phyloP scores from a whole-genome alignment of 2,329 filamentous ascomycete species.

The Eutypella sp. region DNA sequence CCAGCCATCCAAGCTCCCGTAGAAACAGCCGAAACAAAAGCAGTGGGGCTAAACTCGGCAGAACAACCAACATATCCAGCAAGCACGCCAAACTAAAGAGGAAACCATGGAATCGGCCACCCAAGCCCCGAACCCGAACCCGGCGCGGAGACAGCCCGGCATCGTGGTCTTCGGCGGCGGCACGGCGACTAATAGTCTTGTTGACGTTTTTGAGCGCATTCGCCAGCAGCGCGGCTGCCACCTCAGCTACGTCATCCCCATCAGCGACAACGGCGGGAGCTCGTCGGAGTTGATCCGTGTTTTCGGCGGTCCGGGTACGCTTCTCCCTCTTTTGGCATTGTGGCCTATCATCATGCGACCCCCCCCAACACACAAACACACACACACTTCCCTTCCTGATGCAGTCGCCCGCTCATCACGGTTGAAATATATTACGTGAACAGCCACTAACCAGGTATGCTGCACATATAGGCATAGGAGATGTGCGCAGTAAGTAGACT shows the following conservation, averaged over 20 bases:
- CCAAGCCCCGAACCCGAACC: slow-evolving; percentile 3
- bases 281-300: slow-evolving; percentile 91
- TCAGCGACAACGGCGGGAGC: slow-evolving; percentile 92
- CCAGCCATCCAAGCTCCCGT: no score
- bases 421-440: neutral
- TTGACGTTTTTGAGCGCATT: slow-evolving; percentile 77
- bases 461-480: slow-evolving; percentile 24
- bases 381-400: no score
- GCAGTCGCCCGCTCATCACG: slow-evolving; percentile 27
- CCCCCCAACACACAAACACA: no score
- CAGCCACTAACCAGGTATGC: neutral
- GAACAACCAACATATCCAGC: no score
- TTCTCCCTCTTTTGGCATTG: neutral
- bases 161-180: slow-evolving; percentile 89
- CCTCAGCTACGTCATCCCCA: slow-evolving; percentile 85
- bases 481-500: slow-evolving; percentile 25
- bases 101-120: neutral
- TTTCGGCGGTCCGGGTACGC: slow-evolving; percentile 81
- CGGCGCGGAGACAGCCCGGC: slow-evolving; percentile 31
- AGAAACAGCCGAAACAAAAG: no score
- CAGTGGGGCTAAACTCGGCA: no score
- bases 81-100: neutral
- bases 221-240: slow-evolving; percentile 60
- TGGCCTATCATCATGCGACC: neutral
- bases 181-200: slow-evolving; percentile 89